Evolutionary conservation across 345 rosid species (phyloP), one percentile per base, ranked within the genome.

Genomic region (Citrus inodora): DNA sequence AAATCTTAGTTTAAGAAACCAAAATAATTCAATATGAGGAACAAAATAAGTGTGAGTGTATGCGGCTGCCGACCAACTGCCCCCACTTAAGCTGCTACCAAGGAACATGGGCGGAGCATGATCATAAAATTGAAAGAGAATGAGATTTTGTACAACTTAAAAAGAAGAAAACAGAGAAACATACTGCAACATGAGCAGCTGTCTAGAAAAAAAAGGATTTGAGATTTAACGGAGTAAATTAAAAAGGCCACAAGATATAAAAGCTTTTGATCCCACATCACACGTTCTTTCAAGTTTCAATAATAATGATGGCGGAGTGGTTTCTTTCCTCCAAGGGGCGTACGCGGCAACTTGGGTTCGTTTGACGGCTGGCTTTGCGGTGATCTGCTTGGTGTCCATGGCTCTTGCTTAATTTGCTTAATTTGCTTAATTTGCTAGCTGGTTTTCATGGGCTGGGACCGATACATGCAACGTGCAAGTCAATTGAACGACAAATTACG

Each of bases 281-380:
- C 82, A 58, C 48, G 74, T 75, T 82, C 68, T 14, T 63, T 32
- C 14, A 40, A 70, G 17, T 14, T 63, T 32, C 21, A 40, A 74
- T n/a, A 24, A 27, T n/a, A 24, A 27, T 42, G 78, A 76, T 25
- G 56, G 51, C 22, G 42, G 10, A 2, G 38, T 14, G 56, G 56
- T 17, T 51, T 17, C 51, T 51, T 51, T 46, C 35, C 42, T 30
- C 25, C 32, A 67, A 67, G 65, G 28, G 9, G 79, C 63, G 46
- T 25, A 76, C 63, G 33, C 25, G 62, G 51, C 55, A 24, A 73
- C 67, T 30, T 61, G 75, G 60, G 56, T 53, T 63, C 7, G 67
- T 7, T 62, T 27, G 21, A 2, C 14, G 61, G 74, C 63, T 64
- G 80, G 48, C 46, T 64, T 78, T 40, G 51, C 21, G 10, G 8